Percentiles rank a stretch among this genome's conserved stretches.
phyloP scores from a whole-genome alignment of 176 grass and related monocot species.

The Melocanna baccifera region DNA sequence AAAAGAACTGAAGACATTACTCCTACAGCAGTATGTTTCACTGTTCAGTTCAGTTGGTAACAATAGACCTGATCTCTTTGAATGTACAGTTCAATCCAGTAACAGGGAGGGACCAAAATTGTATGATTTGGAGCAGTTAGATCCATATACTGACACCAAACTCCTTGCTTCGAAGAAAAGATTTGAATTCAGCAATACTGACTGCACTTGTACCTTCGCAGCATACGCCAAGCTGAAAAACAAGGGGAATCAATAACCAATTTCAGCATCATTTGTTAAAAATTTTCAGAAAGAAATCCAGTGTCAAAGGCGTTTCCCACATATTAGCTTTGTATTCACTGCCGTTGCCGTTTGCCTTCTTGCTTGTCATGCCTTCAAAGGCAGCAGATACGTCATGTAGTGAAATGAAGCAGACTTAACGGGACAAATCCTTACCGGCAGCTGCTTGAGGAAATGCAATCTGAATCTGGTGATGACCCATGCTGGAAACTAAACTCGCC shows the following conservation, averaged over 20 bases:
- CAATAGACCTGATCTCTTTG: neutral
- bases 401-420: neutral
- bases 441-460: neutral
- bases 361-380: neutral
- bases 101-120: neutral
- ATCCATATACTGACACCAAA: neutral
- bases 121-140: neutral
- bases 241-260: neutral
- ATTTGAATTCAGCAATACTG: neutral
- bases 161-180: neutral
- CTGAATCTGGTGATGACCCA: neutral
- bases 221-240: neutral
- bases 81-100: neutral
- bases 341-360: neutral
- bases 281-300: neutral
- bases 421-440: neutral
- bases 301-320: conserved; percentile 29
- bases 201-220: neutral
- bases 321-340: neutral
- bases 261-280: conserved; percentile 26
- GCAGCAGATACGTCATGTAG: neutral
- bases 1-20: neutral
- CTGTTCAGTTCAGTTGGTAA: neutral
- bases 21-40: neutral
- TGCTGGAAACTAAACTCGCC: neutral